Evolutionary conservation across 495 filamentous ascomycete genomes (phyloP), one percentile per base, ranked within the genome.

Genomic region (Penicillium lividum): DNA sequence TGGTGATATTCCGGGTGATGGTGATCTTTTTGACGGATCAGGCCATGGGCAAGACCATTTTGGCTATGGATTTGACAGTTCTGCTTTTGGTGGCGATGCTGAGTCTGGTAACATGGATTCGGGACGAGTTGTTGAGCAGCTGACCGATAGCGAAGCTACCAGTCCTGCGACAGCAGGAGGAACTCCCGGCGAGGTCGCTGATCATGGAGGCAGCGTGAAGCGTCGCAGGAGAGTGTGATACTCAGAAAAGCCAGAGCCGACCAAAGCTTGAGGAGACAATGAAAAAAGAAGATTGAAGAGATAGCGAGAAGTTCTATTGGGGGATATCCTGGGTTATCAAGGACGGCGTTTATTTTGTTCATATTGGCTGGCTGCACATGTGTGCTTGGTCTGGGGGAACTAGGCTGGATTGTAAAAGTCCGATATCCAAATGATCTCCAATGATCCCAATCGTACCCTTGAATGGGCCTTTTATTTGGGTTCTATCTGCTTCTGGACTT

Each of bases 141-240:
- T 79, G 56, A 77, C 76, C 4, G 77, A 78, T 52, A 81, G 78
- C 54, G 78, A 80, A 61, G 50, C 71, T n/a, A 75, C 78, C 7
- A 81, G 78, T 58, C 78, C 78, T 5, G 59, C 69, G 18, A 48
- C 58, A 60, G 69, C 4, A 13, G 77, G 75, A 38, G 73, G 76
- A 10, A 58, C 47, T 8, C 11, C 44, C 3, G 58, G n/a, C n/a
- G 60, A 61, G 13, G 18, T 15, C 40, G 25, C 49, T 9, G 55
- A 67, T 9, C 60, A 59, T 50, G 68, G 63, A 33, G 67, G 71
- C 40, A 72, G 73, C 33, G 65, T 61, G 13, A 78, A 78, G 57
- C 65, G 76, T 28, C 72, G 76, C 52, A 65, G 62, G 52, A 79
- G 68, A 61, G 71, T 61, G 40, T 78, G 62, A 75, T 54, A 1